Evolutionary conservation across 257 asterid species (phyloP), one percentile per base, ranked within the genome.

Genomic region (Solanum lignicaule): DNA sequence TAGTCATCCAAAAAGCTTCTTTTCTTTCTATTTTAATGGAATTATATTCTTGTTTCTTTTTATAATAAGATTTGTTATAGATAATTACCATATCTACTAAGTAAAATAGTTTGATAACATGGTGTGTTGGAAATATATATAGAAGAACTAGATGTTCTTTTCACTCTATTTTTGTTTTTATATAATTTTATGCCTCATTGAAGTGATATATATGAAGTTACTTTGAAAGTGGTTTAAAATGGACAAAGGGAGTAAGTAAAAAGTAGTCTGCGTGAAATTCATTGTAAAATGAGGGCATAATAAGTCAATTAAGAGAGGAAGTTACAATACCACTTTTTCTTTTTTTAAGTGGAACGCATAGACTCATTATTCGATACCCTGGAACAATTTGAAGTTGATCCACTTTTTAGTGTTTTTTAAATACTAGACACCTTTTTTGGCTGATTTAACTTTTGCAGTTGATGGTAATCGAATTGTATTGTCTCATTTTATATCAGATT

Each of bases 341-440:
- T 39, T 89, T 33, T 65, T 73, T 52, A 39, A 79, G 90, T 90
- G 92, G 94, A 41, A 88, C 86, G 89, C 89, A 91, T 75, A 13
- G 65, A 55, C 78, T 39, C 29, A 12, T 25, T 29, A 14, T 60
- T 7, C 84, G 76, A 58, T 89, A 39, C 43, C 72, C n/a, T 79
- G 15, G 36, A 39, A 39, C 25, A n/a, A 3, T 78, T 25, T 20
- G 14, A 7, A 25, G 15, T 78, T n/a, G 12, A 41, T 78, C 36
- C 84, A 78, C 62, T 41, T 39, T 36, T n/a, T 62, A 9, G 4
- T 4, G 1, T 36, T 76, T 36, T 76, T 1, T 18, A 33, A 12
- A 36, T n/a, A 41, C 4, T 75, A 12, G 4, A 13, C 62, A 78
- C 36, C n/a, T 75, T 73, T 75, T 73, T 25, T 52, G 31, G 36